phyloP scores from a whole-genome alignment of 371 early-diverging fungal genomes.

The Mucor mucedo region DNA sequence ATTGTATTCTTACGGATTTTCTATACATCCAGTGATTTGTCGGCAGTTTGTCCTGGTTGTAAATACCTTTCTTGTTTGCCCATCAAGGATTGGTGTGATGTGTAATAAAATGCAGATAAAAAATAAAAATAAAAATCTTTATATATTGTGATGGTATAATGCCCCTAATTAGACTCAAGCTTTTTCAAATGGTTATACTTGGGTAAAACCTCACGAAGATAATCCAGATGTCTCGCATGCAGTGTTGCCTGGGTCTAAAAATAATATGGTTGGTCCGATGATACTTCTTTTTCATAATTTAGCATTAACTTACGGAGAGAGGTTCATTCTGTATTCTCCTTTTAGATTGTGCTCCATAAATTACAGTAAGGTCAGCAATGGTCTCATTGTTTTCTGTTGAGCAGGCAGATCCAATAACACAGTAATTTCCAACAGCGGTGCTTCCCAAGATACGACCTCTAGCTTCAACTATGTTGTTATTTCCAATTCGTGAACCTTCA shows the following conservation, averaged over 20 bases:
- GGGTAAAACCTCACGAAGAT: slow-evolving; percentile 67
- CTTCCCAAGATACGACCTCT: slow-evolving; percentile 66
- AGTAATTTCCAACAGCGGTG: slow-evolving; percentile 71
- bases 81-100: slow-evolving; percentile 6
- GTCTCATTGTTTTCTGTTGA: slow-evolving; percentile 67
- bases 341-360: slow-evolving; percentile 67
- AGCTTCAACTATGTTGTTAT: slow-evolving; percentile 71
- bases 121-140: neutral
- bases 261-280: neutral
- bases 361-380: slow-evolving; percentile 68
- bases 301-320: slow-evolving; percentile 23
- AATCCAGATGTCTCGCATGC: slow-evolving; percentile 78
- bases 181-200: slow-evolving; percentile 69
- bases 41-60: slow-evolving; percentile 11
- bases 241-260: slow-evolving; percentile 59
- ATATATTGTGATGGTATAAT: neutral
- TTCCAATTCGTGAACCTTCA: slow-evolving; percentile 73
- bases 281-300: neutral
- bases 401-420: slow-evolving; percentile 78
- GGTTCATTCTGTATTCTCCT: slow-evolving; percentile 59
- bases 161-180: slow-evolving; percentile 26
- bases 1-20: too few relatives aligned
- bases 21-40: too few relatives aligned
- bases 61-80: slow-evolving; percentile 44
- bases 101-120: neutral